These are phyloP conservation scores for Chlamydomonas applanata DNA, from an alignment of 139 green algal species.

Conservation along the genomic window DNA sequence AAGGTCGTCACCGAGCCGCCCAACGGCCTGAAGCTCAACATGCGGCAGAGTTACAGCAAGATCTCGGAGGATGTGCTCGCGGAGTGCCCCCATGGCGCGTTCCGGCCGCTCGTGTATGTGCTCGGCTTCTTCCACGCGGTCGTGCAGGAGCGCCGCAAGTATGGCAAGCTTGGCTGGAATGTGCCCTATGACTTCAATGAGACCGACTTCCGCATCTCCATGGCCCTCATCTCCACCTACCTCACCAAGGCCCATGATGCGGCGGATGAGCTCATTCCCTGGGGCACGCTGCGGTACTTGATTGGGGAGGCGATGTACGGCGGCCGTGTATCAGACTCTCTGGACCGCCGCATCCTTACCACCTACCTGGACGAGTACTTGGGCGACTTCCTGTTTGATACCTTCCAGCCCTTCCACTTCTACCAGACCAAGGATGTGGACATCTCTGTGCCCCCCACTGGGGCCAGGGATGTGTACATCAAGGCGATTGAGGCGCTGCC, in stretches of 20 bases:
- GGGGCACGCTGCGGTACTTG: constrained; percentile 84
- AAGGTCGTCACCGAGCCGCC: constrained; percentile 89
- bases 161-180: constrained; percentile 92
- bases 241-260: constrained; percentile 68
- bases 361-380: constrained; percentile 93
- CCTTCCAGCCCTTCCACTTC: constrained; percentile 81
- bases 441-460: constrained; percentile 40
- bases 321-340: constrained; percentile 79
- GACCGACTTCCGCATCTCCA: constrained; percentile 88
- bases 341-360: constrained; percentile 79
- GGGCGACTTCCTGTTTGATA: constrained; percentile 90
- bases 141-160: constrained; percentile 89
- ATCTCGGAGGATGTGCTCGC: constrained; percentile 76
- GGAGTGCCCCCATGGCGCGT: constrained; percentile 77
- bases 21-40: constrained; percentile 90
- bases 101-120: constrained; percentile 82
- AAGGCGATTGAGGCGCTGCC: constrained; percentile 72
- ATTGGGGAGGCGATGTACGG: constrained; percentile 83
- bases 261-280: constrained; percentile 69
- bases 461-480: constrained; percentile 51
- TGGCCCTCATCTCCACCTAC: constrained; percentile 82
- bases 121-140: constrained; percentile 89
- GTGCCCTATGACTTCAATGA: constrained; percentile 94
- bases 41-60: constrained; percentile 83
- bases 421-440: constrained; percentile 36